Base-by-base conservation (phyloP, 306 rosid genomes). In the Acmispon strigosus region DNA sequence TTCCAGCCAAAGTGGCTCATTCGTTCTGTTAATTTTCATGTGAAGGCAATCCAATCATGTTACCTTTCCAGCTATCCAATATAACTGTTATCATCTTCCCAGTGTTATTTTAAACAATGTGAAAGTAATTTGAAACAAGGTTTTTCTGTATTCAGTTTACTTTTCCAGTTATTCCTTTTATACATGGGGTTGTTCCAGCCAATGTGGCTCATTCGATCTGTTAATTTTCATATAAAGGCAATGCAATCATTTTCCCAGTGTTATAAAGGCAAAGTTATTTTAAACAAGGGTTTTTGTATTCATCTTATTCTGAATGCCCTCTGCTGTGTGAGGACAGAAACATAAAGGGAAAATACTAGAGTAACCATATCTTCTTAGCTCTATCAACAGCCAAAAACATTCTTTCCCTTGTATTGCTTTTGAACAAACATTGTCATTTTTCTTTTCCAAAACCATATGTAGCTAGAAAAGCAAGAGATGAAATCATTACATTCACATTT, bases 401-500 rank as follows among this genome's bases (percentile, higher is more conserved):
- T 74, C 19, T 42, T 54, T 20, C 49, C 57, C 56, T 29, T 7
- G 11, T 10, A 32, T 48, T 75, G n/a, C 4, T 27, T 50, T 69
- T 51, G 41, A 56, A 57, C 50, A 69, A 69, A 45, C 58, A 49
- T 37, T 55, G 37, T 42, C 56, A 60, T 11, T 19, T 15, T 79
- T 45, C 59, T 66, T 61, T 27, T 37, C 42, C 24, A 63, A 75
- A 70, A 67, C 52, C 73, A 29, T 27, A 78, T 10, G 55, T 20
- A 76, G 54, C 69, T 63, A 45, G 71, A 16, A 58, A 52, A 44
- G 55, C 69, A 65, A 27, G 53, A 70, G 52, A 60, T 45, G 52
- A 81, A 72, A 69, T 71, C 66, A 79, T 49, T 81, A 76, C 82
- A 75, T 72, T 75, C 84, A 83, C 73, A 77, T 68, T 68, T 70